Conservation (phyloP, 805 yeast genomes). For the Kazachstania psychrophila region DNA sequence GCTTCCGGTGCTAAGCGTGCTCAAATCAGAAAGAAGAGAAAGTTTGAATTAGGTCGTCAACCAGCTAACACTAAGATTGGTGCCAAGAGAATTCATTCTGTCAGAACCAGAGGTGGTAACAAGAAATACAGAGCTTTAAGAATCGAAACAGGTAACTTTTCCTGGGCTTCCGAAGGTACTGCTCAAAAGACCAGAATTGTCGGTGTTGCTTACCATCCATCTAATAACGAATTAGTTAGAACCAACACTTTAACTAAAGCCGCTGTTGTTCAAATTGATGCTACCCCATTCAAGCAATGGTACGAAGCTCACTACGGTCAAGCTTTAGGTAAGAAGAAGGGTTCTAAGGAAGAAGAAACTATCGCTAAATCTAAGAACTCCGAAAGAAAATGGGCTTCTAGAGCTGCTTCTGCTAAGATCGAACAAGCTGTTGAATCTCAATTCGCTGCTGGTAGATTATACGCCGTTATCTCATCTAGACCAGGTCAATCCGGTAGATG, state of each 20-base stretch:
- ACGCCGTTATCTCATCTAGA: conserved; percentile 97
- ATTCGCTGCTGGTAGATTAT: conserved; percentile 97
- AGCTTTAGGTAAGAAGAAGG: conserved; percentile 79
- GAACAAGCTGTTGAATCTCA: conserved; percentile 90
- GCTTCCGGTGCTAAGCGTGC: conserved; percentile 99
- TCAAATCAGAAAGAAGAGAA: conserved; percentile 99
- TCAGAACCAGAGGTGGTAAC: conserved; percentile 99
- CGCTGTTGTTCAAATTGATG: conserved; percentile 98
- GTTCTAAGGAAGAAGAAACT: conserved; percentile 48
- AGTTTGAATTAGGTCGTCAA: conserved; percentile 99
- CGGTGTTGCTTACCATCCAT: conserved; percentile 97
- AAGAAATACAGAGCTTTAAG: conserved; percentile 99
- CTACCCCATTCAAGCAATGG: conserved; percentile 99
- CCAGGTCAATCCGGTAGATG: conserved; percentile 99
- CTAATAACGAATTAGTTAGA: conserved; percentile 99
- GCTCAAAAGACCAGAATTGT: conserved; percentile 98
- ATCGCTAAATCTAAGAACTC: conserved; percentile 64
- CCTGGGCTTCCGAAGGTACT: conserved; percentile 99
- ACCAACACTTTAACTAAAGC: conserved; percentile 98
- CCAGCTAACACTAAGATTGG: conserved; percentile 99
- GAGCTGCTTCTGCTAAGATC: conserved; percentile 76
- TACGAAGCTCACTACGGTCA: conserved; percentile 97
- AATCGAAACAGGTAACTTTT: conserved; percentile 98
- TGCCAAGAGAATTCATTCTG: conserved; percentile 96
- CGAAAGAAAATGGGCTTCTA: conserved; percentile 87